These are phyloP conservation scores for Mycena latifolia DNA, from an alignment of 768 basidiomycete genomes.

Conservation along the genomic window DNA sequence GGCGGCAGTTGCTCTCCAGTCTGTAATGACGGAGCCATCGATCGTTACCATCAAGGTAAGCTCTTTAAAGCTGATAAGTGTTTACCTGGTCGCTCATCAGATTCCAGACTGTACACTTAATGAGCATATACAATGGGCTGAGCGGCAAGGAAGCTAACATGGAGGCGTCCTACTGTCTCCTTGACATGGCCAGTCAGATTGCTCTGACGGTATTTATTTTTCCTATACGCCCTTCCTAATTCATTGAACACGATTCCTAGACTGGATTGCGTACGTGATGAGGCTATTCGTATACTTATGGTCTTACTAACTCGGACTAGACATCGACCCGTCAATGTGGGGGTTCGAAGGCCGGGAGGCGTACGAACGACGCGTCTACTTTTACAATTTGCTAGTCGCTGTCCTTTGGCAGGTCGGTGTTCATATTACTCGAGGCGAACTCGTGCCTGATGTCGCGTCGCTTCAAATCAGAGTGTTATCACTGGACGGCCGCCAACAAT, in stretches of 20 bases:
- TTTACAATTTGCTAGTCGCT: conserved; percentile 64
- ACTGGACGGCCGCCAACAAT: conserved; percentile 64
- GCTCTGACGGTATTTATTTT: conserved; percentile 56
- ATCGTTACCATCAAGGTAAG: conserved; percentile 59
- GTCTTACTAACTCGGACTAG: conserved; percentile 38
- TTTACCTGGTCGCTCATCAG: not conserved
- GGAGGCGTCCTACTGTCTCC: conserved; percentile 58
- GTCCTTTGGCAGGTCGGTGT: conserved; percentile 62
- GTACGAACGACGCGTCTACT: conserved; percentile 66
- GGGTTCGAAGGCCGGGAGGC: conserved; percentile 61
- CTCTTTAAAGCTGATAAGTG: not conserved
- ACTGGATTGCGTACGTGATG: conserved; percentile 57
- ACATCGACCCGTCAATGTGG: conserved; percentile 66
- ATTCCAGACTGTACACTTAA: conserved; percentile 58
- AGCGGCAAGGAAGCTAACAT: conserved; percentile 65
- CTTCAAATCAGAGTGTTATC: conserved; percentile 52
- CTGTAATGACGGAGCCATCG: conserved; percentile 57
- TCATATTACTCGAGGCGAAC: not conserved
- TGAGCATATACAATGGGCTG: conserved; percentile 68
- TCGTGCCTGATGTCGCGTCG: conserved; percentile 12
- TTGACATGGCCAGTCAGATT: conserved; percentile 62
- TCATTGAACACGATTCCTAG: conserved; percentile 39
- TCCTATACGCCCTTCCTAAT: conserved; percentile 1
- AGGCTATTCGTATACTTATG: not conserved
- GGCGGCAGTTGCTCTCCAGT: conserved; percentile 60